Percentiles rank a stretch among this genome's conserved stretches.
Conservation (phyloP, 2,329 filamentous ascomycete species). For the Fusarium praegraminearum region DNA sequence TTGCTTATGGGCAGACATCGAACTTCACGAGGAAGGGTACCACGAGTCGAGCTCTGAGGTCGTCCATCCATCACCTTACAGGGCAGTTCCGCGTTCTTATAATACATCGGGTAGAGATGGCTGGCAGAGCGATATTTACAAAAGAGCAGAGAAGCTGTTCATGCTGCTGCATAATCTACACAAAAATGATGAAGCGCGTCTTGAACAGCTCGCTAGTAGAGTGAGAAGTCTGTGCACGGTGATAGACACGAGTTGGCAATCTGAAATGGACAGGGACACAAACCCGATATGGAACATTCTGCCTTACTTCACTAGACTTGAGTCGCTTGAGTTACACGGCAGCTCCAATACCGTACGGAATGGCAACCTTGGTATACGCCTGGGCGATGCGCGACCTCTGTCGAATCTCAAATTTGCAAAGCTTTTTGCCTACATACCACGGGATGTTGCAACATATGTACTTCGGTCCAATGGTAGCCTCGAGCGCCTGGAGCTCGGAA, state of each 20-base stretch:
- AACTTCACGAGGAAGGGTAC: conserved; percentile 28
- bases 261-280: rapidly evolving
- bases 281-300: conserved; percentile 17
- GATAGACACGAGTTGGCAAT: conserved; percentile 2
- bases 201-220: background rate
- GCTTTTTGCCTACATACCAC: conserved; percentile 29
- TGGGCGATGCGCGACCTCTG: background rate
- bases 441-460: conserved; percentile 4
- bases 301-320: conserved; percentile 26
- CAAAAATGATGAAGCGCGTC: background rate
- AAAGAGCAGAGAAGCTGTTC: conserved; percentile 6
- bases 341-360: rapidly evolving
- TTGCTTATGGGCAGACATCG: conserved; percentile 25
- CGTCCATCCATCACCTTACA: conserved; percentile 6
- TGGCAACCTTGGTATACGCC: background rate
- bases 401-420: conserved; percentile 16
- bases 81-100: background rate
- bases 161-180: background rate
- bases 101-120: background rate
- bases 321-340: conserved; percentile 29
- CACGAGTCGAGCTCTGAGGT: conserved; percentile 30
- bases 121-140: background rate
- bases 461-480: conserved; percentile 4
- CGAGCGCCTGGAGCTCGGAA: conserved; percentile 28
- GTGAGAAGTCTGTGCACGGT: conserved; percentile 29